Evolutionary conservation across 2,329 filamentous ascomycete species (phyloP), one percentile per base, ranked within the genome.

Genomic region (Epichloe glyceriae): DNA sequence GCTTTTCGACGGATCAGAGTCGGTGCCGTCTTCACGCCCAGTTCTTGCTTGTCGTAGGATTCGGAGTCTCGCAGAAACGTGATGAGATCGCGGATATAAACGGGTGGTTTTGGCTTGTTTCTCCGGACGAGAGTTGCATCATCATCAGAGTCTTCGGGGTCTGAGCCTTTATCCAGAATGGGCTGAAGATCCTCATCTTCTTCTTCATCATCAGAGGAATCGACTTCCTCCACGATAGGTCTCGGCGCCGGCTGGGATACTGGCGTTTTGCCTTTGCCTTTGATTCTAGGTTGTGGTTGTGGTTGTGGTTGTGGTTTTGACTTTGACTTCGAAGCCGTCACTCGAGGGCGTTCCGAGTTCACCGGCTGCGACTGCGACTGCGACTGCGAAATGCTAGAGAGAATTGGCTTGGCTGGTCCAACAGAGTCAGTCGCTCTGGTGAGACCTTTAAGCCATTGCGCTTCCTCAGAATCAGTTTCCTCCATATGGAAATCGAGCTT

Each of bases 131-230:
- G 72, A 0, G 89, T 95, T 5, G 93, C 84, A 59, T 98, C 94
- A 38, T 96, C 90, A 52, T 96, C 89, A 0, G 88, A 91, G 62
- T 98, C 93, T 62, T 94, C 88, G 0, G 82, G 78, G 57, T 98
- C 93, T 2, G 86, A 89, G 60, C 88, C 87, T 64, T 95, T 96
- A 14, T 79, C 78, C 58, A 96, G 1, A 97, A 71, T 12, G n/a
- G 41, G 48, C 39, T 34, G 42, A 5, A 37, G 20, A 43, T 49
- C 39, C 3, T 50, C 43, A 53, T 86, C 85, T 15, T 83, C 80
- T 8, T 73, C 74, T 1, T 80, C 76, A 0, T 80, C 76, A 0
- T 79, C 76, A 2, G 76, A 76, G 10, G 77, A 75, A 22, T 75
- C 72, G 10, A 89, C 63, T 60, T 88, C 85, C 65, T 89, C 77